Evolutionary conservation across 805 yeast genomes (phyloP), one percentile per base, ranked within the genome.

Genomic region (Metschnikowia cerradonensis): DNA sequence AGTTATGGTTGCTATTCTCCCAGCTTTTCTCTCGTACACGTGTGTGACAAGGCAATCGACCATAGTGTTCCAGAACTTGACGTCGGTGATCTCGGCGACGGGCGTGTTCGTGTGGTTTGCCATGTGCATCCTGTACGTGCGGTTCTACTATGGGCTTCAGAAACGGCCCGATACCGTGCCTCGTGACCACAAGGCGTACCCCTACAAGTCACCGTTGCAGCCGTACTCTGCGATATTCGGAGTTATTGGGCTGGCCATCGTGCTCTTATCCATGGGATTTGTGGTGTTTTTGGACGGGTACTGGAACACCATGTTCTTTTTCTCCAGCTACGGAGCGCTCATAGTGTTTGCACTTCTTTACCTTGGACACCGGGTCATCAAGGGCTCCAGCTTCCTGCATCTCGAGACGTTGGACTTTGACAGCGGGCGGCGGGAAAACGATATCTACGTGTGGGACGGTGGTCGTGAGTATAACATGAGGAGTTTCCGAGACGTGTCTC

Each of bases 91-190:
- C 47, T 82, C 91, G 2, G 81, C 91, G 0, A 79, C 91, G 1
- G 91, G 90, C 0, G 78, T 89, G 48, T 67, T 90, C 34, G 89
- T 87, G 40, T 90, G 96, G 96, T 75, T 77, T 56, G 87, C 89
- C 4, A 80, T 86, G 79, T 82, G 86, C 57, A 61, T 83, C 15
- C 74, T 89, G 2, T 86, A 76, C 61, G 63, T 86, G 36, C 67
- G 91, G 48, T 86, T 85, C 60, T 82, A 78, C 64, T 79, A 75
- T 54, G 91, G 88, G 0, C 66, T 86, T 54, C 74, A 76, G 55
- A 66, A 71, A 47, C 67, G 90, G 42, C 84, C 85, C 0, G 90
- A 85, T 61, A 82, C 84, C 48, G 79, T 83, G 34, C 73, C 80
- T 42, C 72, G 90, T 57, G 77, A 81, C 56, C 87, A 82, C 61